These are phyloP conservation scores for Musa itinerans DNA, from an alignment of 176 grass and related monocot species.

Conservation along the genomic window DNA sequence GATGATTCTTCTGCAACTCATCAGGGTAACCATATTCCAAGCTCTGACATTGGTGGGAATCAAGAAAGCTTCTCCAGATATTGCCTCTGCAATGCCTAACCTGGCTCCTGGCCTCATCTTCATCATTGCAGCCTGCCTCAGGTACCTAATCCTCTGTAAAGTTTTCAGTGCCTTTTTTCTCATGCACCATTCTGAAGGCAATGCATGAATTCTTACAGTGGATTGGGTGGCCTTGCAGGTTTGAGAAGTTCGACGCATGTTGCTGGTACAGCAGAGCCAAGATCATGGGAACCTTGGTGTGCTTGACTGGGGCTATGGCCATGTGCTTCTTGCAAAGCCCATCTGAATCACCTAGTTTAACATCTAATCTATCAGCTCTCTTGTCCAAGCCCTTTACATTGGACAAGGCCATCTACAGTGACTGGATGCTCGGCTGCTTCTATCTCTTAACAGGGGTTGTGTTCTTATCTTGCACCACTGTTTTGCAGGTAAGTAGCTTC, in stretches of 20 bases:
- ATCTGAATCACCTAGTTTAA: not conserved
- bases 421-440: conserved; percentile 55
- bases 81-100: conserved; percentile 54
- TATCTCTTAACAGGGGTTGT: conserved; percentile 32
- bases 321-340: conserved; percentile 54
- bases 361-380: not conserved
- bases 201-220: no score
- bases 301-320: conserved; percentile 41
- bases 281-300: conserved; percentile 47
- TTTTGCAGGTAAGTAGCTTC: conserved; percentile 39
- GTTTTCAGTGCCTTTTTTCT: no score
- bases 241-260: conserved; percentile 46
- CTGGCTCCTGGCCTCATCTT: conserved; percentile 53
- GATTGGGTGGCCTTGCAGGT: conserved; percentile 11
- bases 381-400: not conserved
- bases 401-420: not conserved
- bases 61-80: conserved; percentile 28
- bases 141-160: conserved; percentile 20
- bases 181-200: no score
- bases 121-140: conserved; percentile 46
- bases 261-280: conserved; percentile 64
- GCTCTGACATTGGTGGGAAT: conserved; percentile 35
- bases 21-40: conserved; percentile 42
- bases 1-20: not conserved
- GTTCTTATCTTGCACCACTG: conserved; percentile 27